Evolutionary conservation across 495 filamentous ascomycete species (phyloP).

Genomic region (Tuber borchii): DNA sequence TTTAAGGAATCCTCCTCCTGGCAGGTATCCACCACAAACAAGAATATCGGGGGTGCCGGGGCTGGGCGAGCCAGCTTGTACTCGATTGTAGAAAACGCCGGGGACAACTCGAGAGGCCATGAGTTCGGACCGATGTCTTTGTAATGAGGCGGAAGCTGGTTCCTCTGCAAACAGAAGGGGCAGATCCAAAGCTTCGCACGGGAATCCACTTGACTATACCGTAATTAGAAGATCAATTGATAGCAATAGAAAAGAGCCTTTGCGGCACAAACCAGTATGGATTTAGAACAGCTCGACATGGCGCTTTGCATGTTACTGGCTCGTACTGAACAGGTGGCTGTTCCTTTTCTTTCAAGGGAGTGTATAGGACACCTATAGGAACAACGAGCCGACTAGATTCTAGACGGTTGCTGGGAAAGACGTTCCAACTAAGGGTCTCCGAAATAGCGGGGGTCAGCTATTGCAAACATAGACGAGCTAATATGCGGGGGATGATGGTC

Average conservation of each 20-base stretch:
- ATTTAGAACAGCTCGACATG: slow-evolving; percentile 93
- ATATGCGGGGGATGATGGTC: neutral
- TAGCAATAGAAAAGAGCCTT: slow-evolving; percentile 9
- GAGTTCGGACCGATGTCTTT: slow-evolving; percentile 95
- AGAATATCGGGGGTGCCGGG: slow-evolving; percentile 88
- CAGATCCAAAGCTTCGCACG: slow-evolving; percentile 96
- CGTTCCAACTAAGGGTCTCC: slow-evolving; percentile 64
- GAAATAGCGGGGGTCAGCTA: slow-evolving; percentile 11
- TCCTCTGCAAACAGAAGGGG: slow-evolving; percentile 94
- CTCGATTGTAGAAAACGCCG: slow-evolving; percentile 91
- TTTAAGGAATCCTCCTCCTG: slow-evolving; percentile 97
- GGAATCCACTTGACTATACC: slow-evolving; percentile 78
- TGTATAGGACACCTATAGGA: slow-evolving; percentile 93
- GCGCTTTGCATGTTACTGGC: slow-evolving; percentile 93
- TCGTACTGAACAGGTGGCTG: slow-evolving; percentile 89
- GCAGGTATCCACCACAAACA: slow-evolving; percentile 97
- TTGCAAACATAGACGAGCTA: neutral
- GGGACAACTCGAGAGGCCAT: slow-evolving; percentile 93
- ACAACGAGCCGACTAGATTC: slow-evolving; percentile 97
- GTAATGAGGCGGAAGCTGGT: slow-evolving; percentile 92
- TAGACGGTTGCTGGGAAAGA: slow-evolving; percentile 97
- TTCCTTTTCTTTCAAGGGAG: slow-evolving; percentile 93
- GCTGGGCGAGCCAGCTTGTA: slow-evolving; percentile 90
- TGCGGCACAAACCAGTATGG: slow-evolving; percentile 73
- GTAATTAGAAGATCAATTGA: slow-evolving; percentile 1